Evolutionary conservation across 2,329 filamentous ascomycete species (phyloP), one percentile per base, ranked within the genome.

Genomic region (Exophiala spinifera): DNA sequence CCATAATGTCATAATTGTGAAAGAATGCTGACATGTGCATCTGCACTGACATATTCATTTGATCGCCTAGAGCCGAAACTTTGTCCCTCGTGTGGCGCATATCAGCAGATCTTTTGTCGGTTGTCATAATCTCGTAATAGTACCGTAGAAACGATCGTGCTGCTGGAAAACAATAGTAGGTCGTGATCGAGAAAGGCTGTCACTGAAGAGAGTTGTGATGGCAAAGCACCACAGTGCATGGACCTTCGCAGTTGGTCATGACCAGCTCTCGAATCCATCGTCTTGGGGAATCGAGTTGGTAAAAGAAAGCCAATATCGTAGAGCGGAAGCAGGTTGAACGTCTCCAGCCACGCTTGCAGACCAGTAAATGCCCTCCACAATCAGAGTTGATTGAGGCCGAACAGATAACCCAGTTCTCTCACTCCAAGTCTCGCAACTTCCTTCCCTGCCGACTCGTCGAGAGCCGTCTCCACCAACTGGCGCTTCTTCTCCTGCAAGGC

Each of bases 401-500:
- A 89, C 55, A 95, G 75, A 64, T 82, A 91, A 37, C 79, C 81
- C 43, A 95, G 76, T 63, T 95, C 88, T 31, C 76, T 75, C 1
- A 79, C 73, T 50, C 79, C 81, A 11, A 96, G 76, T 37, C 88
- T 78, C 6, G 83, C 82, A 48, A 95, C 76, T 55, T 78, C 82
- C 65, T 82, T 81, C 31, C 80, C 80, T 36, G 84, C 86, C 21
- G 81, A 80, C 70, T 95, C 89, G 64, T 94, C 88, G 19, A 96
- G 78, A 1, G 91, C 91, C 8, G 83, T 80, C 57, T 89, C 85
- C 34, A 96, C 89, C 34, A 95, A 75, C 40, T 81, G 77, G 19
- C 87, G 82, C 75, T 96, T 96, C 69, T 82, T 78, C 48, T 91
- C 82, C 67, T 96, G 91, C 14, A 96, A 74, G 20, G 78, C 78